A percentile compares a stretch with the other conserved stretches of the same genome.
Conservation (phyloP, 1,139 yeast genomes). For the Yamadazyma taylorii region DNA sequence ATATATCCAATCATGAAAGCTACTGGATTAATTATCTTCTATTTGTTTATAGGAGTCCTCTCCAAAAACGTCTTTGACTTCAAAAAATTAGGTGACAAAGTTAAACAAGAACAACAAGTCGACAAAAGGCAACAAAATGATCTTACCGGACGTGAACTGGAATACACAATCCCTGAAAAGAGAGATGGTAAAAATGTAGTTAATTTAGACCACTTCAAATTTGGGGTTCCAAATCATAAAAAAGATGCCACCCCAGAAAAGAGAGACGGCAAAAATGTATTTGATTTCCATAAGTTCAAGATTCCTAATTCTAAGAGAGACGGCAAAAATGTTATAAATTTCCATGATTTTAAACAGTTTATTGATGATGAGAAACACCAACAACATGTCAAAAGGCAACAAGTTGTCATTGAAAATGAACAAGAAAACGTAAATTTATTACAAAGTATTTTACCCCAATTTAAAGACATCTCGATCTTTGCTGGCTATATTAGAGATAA, state of each 20-base stretch:
- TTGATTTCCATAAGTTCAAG: slow-evolving; percentile 7
- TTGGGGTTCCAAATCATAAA: too few relatives aligned
- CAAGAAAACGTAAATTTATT: slow-evolving; percentile 13
- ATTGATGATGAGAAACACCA: slow-evolving; percentile 5
- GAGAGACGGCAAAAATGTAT: slow-evolving; percentile 25
- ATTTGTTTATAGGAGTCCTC: slow-evolving; percentile 5
- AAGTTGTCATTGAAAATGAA: slow-evolving; percentile 14
- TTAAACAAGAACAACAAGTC: slow-evolving; percentile 10
- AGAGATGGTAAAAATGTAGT: slow-evolving; percentile 24
- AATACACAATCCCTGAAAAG: slow-evolving; percentile 8
- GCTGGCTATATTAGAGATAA: slow-evolving; percentile 58
- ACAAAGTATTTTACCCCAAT: slow-evolving; percentile 38
- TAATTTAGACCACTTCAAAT: slow-evolving; percentile 12
- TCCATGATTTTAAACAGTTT: slow-evolving; percentile 6
- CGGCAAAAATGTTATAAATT: slow-evolving; percentile 20
- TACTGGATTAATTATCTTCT: slow-evolving; percentile 4
- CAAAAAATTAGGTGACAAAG: slow-evolving; percentile 11
- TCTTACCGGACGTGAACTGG: background rate
- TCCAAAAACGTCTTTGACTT: slow-evolving; percentile 26
- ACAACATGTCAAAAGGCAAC: slow-evolving; percentile 10
- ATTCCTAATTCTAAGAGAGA: slow-evolving; percentile 15
- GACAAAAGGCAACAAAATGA: background rate
- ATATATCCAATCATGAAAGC: slow-evolving; percentile 2
- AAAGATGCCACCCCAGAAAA: too few relatives aligned
- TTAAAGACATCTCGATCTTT: slow-evolving; percentile 47